Evolutionary conservation across 305 asterid genomes (phyloP).

Genomic region (Lippia alba): DNA sequence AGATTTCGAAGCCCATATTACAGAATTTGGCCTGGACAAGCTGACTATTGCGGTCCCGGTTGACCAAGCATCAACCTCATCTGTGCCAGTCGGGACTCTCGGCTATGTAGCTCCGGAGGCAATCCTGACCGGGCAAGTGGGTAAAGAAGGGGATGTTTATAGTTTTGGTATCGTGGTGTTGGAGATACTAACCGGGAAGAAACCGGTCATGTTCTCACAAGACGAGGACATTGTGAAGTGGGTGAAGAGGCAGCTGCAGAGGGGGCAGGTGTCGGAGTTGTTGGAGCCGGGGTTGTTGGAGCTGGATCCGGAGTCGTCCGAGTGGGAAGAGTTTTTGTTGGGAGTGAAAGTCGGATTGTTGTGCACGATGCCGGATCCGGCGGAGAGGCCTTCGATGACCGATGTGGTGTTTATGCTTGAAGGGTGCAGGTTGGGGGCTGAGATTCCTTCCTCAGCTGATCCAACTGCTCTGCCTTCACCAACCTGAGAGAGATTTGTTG

Average conservation of each 20-base stretch:
- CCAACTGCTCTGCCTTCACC: conserved; percentile 79
- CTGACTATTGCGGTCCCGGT: conserved; percentile 55
- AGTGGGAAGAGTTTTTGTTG: conserved; percentile 86
- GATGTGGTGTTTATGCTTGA: conserved; percentile 90
- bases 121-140: conserved; percentile 54
- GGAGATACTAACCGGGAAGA: conserved; percentile 80
- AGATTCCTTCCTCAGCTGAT: conserved; percentile 79
- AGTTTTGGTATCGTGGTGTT: conserved; percentile 77
- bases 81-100: conserved; percentile 62
- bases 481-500: conserved; percentile 33
- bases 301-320: conserved; percentile 87
- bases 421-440: conserved; percentile 80
- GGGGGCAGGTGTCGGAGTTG: conserved; percentile 78
- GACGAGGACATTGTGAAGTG: conserved; percentile 91
- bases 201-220: conserved; percentile 78
- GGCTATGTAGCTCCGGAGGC: conserved; percentile 81
- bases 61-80: conserved; percentile 65
- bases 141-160: conserved; percentile 75
- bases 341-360: conserved; percentile 85
- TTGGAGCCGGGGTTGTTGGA: conserved; percentile 86
- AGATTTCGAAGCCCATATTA: conserved; percentile 83
- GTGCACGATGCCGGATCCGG: conserved; percentile 82
- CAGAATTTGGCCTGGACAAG: conserved; percentile 77
- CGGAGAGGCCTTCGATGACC: conserved; percentile 73
- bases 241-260: conserved; percentile 84